Percentiles rank a stretch among this genome's conserved stretches.
phyloP scores from a whole-genome alignment of 75 land plant genomes.

The Picea glauca region DNA sequence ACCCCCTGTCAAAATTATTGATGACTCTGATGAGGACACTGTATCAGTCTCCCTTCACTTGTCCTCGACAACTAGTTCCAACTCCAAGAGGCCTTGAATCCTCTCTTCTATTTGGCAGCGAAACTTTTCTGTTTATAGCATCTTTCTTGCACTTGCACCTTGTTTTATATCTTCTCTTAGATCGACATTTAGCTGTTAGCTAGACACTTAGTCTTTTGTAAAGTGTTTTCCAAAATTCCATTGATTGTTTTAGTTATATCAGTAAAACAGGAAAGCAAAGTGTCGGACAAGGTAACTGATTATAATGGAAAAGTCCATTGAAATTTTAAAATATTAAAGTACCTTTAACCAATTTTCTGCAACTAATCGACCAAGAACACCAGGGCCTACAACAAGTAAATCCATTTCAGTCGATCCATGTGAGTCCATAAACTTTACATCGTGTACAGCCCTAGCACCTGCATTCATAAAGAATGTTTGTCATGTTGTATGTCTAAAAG shows the following conservation, averaged over 20 bases:
- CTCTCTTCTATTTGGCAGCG: no score
- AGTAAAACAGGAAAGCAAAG: neutral
- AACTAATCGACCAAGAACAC: slow-evolving; percentile 35
- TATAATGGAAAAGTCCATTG: neutral
- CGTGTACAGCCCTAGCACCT: neutral
- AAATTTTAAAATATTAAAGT: slow-evolving; percentile 1
- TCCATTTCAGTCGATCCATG: slow-evolving; percentile 13
- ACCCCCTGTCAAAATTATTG: no score
- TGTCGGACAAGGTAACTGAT: slow-evolving; percentile 2
- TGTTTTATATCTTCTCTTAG: no score
- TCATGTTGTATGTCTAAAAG: neutral
- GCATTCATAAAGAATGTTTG: neutral
- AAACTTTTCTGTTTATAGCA: no score
- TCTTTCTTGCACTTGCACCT: no score
- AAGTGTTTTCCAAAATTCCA: neutral
- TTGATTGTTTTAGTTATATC: neutral
- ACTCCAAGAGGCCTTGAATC: no score
- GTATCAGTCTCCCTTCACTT: no score
- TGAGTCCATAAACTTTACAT: neutral
- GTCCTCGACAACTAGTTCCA: no score
- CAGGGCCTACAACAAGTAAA: slow-evolving; percentile 47
- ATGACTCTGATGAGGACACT: no score
- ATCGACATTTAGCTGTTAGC: no score
- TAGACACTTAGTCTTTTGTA: no score
- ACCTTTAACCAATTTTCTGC: slow-evolving; percentile 40